Conservation (phyloP, 768 basidiomycete genomes). For the Tremella fuciformis region DNA sequence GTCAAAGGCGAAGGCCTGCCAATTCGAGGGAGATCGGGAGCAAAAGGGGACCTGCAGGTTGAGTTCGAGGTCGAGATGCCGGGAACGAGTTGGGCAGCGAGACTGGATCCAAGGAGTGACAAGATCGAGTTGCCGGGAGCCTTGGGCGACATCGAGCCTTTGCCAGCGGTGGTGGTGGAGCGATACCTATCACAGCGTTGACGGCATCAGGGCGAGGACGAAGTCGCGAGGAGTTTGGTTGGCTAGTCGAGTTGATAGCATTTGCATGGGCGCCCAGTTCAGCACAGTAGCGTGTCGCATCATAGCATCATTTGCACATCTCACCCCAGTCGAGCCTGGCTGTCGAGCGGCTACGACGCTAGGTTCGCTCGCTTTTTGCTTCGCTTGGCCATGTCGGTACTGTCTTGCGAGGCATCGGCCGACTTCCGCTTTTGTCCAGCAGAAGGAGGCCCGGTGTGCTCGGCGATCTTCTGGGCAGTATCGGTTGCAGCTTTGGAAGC, state of each 20-base stretch:
- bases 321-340: not conserved
- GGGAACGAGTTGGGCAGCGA: constrained; percentile 67
- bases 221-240: not conserved
- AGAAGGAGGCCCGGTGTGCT: not conserved
- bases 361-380: not conserved
- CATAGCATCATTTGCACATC: not conserved
- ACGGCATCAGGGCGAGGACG: not conserved
- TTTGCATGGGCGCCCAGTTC: not conserved
- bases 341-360: not conserved
- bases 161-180: constrained; percentile 21
- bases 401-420: too few species aligned
- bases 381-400: not conserved
- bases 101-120: constrained; percentile 55
- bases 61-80: constrained; percentile 89
- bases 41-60: constrained; percentile 79
- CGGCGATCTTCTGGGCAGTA: not conserved
- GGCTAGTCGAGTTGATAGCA: too few species aligned
- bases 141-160: constrained; percentile 22
- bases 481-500: not conserved
- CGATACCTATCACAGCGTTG: constrained; percentile 18
- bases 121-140: constrained; percentile 22
- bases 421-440: constrained; percentile 4
- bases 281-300: not conserved
- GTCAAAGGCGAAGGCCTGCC: constrained; percentile 90
- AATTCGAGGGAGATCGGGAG: constrained; percentile 50